Evolutionary conservation across 371 early-diverging fungal genomes (phyloP).

Genomic region (Mucor mucedo): DNA sequence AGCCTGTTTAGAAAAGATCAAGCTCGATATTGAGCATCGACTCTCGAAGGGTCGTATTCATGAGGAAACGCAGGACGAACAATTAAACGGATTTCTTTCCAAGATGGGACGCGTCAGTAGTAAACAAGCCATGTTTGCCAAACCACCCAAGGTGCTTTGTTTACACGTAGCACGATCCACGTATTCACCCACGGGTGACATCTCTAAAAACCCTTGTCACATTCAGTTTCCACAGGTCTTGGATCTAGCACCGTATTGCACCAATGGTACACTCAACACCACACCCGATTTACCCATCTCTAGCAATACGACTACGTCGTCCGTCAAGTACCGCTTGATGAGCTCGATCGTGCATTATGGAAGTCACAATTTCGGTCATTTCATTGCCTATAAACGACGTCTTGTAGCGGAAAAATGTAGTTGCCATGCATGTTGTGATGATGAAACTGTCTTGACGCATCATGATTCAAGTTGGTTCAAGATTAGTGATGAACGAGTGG

Average conservation of each 20-base stretch:
- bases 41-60: constrained; percentile 14
- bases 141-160: constrained; percentile 59
- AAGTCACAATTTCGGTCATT: constrained; percentile 85
- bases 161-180: constrained; percentile 84
- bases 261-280: constrained; percentile 58
- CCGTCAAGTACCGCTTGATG: constrained; percentile 65
- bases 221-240: constrained; percentile 76
- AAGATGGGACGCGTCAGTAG: constrained; percentile 65
- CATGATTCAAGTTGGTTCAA: constrained; percentile 55
- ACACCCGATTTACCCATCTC: constrained; percentile 53
- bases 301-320: neutral
- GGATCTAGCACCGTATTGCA: constrained; percentile 72
- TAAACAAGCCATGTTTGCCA: constrained; percentile 46
- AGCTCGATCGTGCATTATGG: constrained; percentile 86
- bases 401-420: constrained; percentile 46
- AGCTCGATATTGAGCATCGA: constrained; percentile 20
- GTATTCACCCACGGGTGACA: constrained; percentile 59
- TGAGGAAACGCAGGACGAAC: constrained; percentile 1
- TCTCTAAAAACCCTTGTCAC: constrained; percentile 76
- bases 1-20: constrained; percentile 5
- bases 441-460: neutral
- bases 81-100: constrained; percentile 39
- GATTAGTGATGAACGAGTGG: constrained; percentile 81
- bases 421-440: constrained; percentile 24
- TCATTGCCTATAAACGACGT: constrained; percentile 73